phyloP scores from a whole-genome alignment of 2,329 filamentous ascomycete species.

The Ascochyta pisi region DNA sequence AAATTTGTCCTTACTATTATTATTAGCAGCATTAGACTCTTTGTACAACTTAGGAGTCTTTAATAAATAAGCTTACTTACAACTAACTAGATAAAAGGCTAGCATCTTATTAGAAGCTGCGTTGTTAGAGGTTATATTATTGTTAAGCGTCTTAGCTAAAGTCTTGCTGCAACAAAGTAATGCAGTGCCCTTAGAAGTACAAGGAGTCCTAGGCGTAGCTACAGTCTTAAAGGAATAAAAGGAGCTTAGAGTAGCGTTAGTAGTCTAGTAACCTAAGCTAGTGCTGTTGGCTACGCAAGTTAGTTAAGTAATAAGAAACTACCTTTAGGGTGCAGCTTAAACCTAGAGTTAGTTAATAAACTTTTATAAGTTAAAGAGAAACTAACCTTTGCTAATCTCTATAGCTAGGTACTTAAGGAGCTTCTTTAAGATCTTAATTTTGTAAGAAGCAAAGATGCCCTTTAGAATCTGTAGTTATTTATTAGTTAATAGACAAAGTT shows the following conservation, averaged over 20 bases:
- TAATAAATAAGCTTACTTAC: not conserved
- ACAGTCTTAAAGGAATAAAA: not conserved
- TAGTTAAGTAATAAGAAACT: slow-evolving; percentile 29
- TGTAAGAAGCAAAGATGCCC: slow-evolving; percentile 9
- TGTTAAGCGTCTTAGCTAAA: not conserved
- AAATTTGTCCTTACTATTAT: too few species aligned
- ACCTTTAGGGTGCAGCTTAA: slow-evolving; percentile 37
- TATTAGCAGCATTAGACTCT: too few species aligned
- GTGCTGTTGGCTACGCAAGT: slow-evolving; percentile 19
- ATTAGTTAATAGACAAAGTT: not conserved
- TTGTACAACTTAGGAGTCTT: too few species aligned
- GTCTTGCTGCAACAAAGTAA: not conserved
- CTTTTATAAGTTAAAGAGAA: not conserved
- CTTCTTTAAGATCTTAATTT: slow-evolving; percentile 1
- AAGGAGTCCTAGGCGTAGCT: not conserved
- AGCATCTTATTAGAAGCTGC: not conserved
- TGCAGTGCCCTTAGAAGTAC: not conserved
- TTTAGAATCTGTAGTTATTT: not conserved
- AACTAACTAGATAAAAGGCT: not conserved
- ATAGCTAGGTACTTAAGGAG: not conserved
- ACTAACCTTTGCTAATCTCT: slow-evolving; percentile 1
- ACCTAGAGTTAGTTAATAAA: not conserved
- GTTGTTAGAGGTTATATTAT: not conserved
- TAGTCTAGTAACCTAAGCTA: too few species aligned
- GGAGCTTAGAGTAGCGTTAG: not conserved